Base-by-base conservation (phyloP, 306 rosid species). In the Purshia tridentata region DNA sequence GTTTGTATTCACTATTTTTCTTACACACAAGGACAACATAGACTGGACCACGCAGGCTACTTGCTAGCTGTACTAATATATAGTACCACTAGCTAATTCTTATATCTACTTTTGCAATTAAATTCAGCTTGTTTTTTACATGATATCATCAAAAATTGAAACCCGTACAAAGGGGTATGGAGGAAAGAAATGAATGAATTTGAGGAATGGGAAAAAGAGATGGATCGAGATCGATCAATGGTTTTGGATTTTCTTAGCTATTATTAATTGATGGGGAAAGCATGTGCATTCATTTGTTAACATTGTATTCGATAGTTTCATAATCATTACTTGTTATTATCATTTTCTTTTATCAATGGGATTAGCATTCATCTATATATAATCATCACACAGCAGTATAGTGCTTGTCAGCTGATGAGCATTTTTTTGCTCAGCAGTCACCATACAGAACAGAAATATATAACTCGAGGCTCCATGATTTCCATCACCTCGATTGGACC, bases 1-100 rank as follows among this genome's bases (percentile, higher is more conserved):
- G 84, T 77, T 80, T 75, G 80, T 73, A 80, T 64, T 77, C 84
- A 80, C 84, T 56, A 29, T 29, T 29, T 29, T 29, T 29, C 35
- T 3, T 29, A 29, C 35, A 29, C 35, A 29, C 35, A 29, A 23
- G 45, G 54, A 56, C 20, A 6, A 6, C 40, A 57, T 0, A 14
- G 8, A 42, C 29, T 11, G 75, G 67, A 57, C 75, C 75, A 57
- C 67, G 14, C 57, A 1, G 20, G 7, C 20, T 6, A 35, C 42
- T 29, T 54, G 59, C 59, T 4, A 19, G 13, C 29, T 29, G 35
- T 29, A 29, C 35, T 29, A 29, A 29, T 29, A 29, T 29, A 29
- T 29, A 29, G 35, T 29, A 29, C 35, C 35, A 29, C 35, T 29
- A 29, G 35, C 35, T 29, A 29, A 29, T 29, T 29, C 35, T 29